Conservation (phyloP, 306 rosid species). For the Prunus mira region DNA sequence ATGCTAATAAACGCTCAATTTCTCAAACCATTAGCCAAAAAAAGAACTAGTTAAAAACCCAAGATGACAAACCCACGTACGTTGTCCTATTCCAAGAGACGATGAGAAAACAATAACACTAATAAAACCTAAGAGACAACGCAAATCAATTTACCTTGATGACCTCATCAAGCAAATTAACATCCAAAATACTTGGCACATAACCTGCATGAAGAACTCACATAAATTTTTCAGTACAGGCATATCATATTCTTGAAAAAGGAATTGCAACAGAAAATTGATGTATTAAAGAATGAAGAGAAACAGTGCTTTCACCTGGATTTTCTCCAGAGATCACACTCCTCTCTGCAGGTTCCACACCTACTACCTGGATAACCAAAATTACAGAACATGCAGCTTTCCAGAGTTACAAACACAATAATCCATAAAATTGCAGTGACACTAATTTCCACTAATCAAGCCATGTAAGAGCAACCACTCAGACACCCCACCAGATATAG, state of each 20-base stretch:
- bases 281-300: background rate
- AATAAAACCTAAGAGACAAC: background rate
- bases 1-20: background rate
- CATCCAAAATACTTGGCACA: slow-evolving; percentile 77
- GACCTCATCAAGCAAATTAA: slow-evolving; percentile 86
- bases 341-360: slow-evolving; percentile 94
- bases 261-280: slow-evolving; percentile 17
- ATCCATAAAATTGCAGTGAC: background rate
- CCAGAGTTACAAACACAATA: background rate
- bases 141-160: slow-evolving; percentile 61
- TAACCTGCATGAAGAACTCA: slow-evolving; percentile 56
- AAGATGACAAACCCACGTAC: background rate
- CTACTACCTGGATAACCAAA: slow-evolving; percentile 60
- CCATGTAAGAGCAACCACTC: background rate
- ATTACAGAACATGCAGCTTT: slow-evolving; percentile 1
- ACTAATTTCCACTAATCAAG: background rate
- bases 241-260: slow-evolving; percentile 16
- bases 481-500: background rate
- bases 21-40: background rate
- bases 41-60: background rate
- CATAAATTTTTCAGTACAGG: slow-evolving; percentile 10
- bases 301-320: slow-evolving; percentile 48
- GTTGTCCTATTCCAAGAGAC: background rate
- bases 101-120: background rate
- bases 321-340: slow-evolving; percentile 77